These are phyloP conservation scores for Ciborinia camelliae DNA, from an alignment of 2,329 filamentous ascomycete genomes.

Conservation along the genomic window DNA sequence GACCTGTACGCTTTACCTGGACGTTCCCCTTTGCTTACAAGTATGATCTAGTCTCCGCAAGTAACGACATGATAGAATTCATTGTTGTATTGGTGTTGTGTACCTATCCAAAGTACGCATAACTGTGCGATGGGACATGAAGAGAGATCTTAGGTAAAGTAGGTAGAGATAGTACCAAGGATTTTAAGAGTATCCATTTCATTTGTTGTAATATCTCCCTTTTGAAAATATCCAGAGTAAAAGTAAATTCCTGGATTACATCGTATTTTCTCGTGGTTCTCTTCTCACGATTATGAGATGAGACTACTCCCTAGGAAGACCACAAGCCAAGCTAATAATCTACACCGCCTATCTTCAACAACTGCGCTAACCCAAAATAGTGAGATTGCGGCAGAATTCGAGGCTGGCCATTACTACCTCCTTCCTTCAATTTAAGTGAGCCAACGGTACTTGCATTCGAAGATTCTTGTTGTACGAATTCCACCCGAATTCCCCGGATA, in stretches of 20 bases:
- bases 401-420: no score
- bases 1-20: not conserved
- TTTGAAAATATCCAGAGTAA: not conserved
- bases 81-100: not conserved
- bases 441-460: not conserved
- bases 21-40: not conserved
- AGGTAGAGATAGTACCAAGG: not conserved
- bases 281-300: no score
- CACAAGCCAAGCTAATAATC: no score
- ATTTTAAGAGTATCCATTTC: not conserved
- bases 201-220: not conserved
- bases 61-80: not conserved
- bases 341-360: not conserved
- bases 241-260: not conserved
- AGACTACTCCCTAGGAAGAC: no score
- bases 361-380: not conserved
- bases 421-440: not conserved
- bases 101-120: not conserved
- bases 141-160: not conserved
- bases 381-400: not conserved
- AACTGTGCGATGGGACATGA: not conserved
- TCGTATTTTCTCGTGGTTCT: no score
- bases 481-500: not conserved
- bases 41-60: not conserved
- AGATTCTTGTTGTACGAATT: not conserved